A percentile compares a stretch with the other conserved stretches of the same genome.
phyloP scores from a whole-genome alignment of 1,284 basidiomycete genomes.

The Earliella scabrosa region DNA sequence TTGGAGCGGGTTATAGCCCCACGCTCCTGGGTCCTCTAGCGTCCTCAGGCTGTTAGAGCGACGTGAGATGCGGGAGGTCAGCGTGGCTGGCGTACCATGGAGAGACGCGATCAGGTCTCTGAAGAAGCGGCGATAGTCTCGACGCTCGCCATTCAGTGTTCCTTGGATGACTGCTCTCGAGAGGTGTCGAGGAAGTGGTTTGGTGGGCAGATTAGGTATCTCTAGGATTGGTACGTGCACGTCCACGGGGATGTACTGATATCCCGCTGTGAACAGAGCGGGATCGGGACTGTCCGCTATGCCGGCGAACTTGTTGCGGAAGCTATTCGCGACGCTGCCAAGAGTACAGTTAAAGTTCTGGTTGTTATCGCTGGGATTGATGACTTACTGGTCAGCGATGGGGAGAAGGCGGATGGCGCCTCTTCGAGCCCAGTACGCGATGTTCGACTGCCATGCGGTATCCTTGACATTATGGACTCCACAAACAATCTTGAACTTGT shows the following conservation, averaged over 20 bases:
- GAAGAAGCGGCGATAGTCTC: slow-evolving; percentile 41
- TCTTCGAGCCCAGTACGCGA: slow-evolving; percentile 41
- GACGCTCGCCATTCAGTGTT: slow-evolving; percentile 34
- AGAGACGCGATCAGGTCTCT: slow-evolving; percentile 36
- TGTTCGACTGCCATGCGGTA: slow-evolving; percentile 35
- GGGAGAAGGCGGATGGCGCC: slow-evolving; percentile 40
- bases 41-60: too few relatives aligned
- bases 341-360: background rate
- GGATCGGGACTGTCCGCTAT: slow-evolving; percentile 37
- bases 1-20: slow-evolving; percentile 41
- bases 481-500: slow-evolving; percentile 44
- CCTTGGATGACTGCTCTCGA: slow-evolving; percentile 44
- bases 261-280: slow-evolving; percentile 33
- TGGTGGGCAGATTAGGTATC: slow-evolving; percentile 31
- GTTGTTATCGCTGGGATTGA: background rate
- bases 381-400: slow-evolving; percentile 41
- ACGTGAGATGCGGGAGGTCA: too few relatives aligned
- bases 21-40: slow-evolving; percentile 37
- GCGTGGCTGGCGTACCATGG: slow-evolving; percentile 23
- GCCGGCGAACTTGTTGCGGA: slow-evolving; percentile 35
- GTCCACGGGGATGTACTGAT: slow-evolving; percentile 41
- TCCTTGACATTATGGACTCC: slow-evolving; percentile 41
- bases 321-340: slow-evolving; percentile 37
- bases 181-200: slow-evolving; percentile 27
- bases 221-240: slow-evolving; percentile 42